A percentile compares a stretch with the other conserved stretches of the same genome.
Conservation (phyloP, 2,329 filamentous ascomycete species). For the Xylaria sp. region DNA sequence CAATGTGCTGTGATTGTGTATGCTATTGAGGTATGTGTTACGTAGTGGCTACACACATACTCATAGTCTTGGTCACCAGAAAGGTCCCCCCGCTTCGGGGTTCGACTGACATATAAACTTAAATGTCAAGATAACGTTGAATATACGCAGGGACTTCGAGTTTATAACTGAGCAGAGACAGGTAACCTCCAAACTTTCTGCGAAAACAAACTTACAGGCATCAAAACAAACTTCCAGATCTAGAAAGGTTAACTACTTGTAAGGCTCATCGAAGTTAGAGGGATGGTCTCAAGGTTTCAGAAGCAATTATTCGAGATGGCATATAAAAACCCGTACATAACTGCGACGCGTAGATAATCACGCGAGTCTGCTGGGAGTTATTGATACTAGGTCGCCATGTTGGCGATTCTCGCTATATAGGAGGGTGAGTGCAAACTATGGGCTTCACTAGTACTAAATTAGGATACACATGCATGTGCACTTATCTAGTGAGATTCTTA, state of each 20-base stretch:
- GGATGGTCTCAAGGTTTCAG: no score
- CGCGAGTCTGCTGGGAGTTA: no score
- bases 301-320: no score
- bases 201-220: no score
- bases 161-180: not conserved
- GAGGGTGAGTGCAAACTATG: not conserved
- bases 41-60: not conserved
- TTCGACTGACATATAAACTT: slow-evolving; percentile 4
- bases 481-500: not conserved
- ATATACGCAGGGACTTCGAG: not conserved
- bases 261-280: no score
- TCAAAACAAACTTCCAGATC: no score
- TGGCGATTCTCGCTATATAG: not conserved
- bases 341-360: no score
- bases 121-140: not conserved
- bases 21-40: not conserved
- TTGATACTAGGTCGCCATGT: not conserved
- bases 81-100: not conserved
- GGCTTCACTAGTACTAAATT: not conserved
- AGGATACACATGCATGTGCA: not conserved
- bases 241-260: no score
- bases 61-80: not conserved
- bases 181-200: no score
- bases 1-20: not conserved
- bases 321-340: no score